Conservation (phyloP, 352 stramenopile genomes). For the Phytopythium ostracodes region DNA sequence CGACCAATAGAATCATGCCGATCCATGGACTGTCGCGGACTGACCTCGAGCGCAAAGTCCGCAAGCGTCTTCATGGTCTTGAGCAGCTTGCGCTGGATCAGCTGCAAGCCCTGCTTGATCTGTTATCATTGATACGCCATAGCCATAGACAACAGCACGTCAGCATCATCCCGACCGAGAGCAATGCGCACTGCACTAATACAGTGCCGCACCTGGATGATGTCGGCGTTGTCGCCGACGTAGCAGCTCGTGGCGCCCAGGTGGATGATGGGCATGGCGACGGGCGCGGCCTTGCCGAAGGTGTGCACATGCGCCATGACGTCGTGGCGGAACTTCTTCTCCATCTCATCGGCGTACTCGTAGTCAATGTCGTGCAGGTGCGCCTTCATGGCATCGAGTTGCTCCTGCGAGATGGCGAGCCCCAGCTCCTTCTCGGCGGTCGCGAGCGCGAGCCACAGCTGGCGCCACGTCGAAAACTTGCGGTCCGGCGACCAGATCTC, state of each 20-base stretch:
- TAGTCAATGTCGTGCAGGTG: slow-evolving; percentile 98
- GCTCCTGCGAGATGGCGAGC: slow-evolving; percentile 96
- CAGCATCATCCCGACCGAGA: too few species aligned
- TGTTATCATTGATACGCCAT: too few species aligned
- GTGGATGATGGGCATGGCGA: slow-evolving; percentile 99
- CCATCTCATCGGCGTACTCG: slow-evolving; percentile 95
- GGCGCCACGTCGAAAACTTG: slow-evolving; percentile 99
- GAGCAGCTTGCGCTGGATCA: slow-evolving; percentile 97
- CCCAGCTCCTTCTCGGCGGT: slow-evolving; percentile 97
- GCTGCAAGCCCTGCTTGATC: slow-evolving; percentile 93
- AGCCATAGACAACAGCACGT: too few species aligned
- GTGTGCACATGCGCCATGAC: slow-evolving; percentile 99
- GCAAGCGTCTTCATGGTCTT: slow-evolving; percentile 94
- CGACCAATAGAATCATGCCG: neutral
- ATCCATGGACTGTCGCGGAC: too few species aligned
- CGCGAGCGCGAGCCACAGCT: slow-evolving; percentile 97
- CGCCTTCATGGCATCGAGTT: slow-evolving; percentile 95
- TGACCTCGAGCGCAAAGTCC: slow-evolving; percentile 85
- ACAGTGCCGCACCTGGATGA: slow-evolving; percentile 94
- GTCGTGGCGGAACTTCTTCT: slow-evolving; percentile 98
- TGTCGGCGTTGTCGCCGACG: slow-evolving; percentile 99
- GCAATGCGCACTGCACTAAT: too few species aligned
- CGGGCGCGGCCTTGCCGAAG: slow-evolving; percentile 95
- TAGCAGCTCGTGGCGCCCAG: slow-evolving; percentile 98
- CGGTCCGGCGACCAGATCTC: slow-evolving; percentile 97